Evolutionary conservation across 192 early-diverging fungal species (phyloP).

Genomic region (Diversispora epigaea): DNA sequence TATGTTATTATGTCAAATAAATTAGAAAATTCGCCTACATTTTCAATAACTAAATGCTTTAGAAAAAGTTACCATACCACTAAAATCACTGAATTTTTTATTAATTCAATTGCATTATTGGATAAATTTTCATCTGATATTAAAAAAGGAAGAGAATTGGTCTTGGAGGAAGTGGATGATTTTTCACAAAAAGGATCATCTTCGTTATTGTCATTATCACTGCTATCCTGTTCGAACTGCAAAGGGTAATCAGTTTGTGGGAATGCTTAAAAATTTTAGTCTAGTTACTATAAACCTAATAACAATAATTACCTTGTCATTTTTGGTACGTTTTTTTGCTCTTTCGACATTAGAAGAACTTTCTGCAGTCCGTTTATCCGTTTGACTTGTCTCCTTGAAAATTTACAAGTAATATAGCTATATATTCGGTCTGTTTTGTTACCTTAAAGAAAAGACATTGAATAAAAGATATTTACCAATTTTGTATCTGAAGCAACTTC

Average conservation of each 20-base stretch:
- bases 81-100: too few species aligned
- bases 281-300: slow-evolving; percentile 5
- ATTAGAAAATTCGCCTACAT: too few species aligned
- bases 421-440: not conserved
- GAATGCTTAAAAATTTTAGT: slow-evolving; percentile 3
- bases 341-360: not conserved
- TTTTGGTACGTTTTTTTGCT: slow-evolving; percentile 9
- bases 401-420: not conserved
- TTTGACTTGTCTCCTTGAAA: slow-evolving; percentile 23
- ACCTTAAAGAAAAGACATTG: slow-evolving; percentile 3
- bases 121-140: too few species aligned
- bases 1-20: too few species aligned
- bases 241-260: not conserved
- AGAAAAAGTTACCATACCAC: too few species aligned
- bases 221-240: too few species aligned
- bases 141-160: too few species aligned
- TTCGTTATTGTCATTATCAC: too few species aligned
- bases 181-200: too few species aligned
- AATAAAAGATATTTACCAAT: slow-evolving; percentile 23
- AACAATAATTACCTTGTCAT: slow-evolving; percentile 1
- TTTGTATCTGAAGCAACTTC: slow-evolving; percentile 17
- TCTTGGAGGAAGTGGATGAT: too few species aligned
- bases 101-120: too few species aligned
- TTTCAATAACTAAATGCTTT: too few species aligned
- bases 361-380: not conserved